A percentile compares a stretch with the other conserved stretches of the same genome.
phyloP scores from a whole-genome alignment of 139 green algal genomes.

The Eudorina sp. region DNA sequence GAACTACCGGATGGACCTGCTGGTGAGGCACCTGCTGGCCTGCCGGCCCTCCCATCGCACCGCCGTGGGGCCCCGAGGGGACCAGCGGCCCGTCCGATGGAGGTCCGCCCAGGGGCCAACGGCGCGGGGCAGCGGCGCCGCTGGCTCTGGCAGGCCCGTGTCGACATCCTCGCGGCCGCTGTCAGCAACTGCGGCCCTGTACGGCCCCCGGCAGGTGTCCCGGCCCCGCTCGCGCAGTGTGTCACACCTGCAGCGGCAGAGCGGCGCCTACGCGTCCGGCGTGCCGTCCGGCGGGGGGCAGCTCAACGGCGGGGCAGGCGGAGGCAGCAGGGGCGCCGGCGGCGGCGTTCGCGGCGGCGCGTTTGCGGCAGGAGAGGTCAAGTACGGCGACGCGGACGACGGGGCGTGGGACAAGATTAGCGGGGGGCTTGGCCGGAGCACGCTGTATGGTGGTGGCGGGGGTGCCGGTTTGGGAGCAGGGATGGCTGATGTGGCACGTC shows the following conservation, averaged over 20 bases:
- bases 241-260: conserved; percentile 1
- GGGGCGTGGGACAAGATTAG: background rate
- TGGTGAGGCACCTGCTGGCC: conserved; percentile 35
- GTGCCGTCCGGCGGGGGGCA: background rate
- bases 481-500: too few relatives aligned
- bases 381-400: background rate
- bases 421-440: background rate
- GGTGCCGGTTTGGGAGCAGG: background rate
- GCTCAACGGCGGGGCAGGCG: background rate
- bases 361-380: background rate
- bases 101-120: background rate
- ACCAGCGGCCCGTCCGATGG: background rate
- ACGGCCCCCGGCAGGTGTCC: background rate
- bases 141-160: background rate
- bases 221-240: conserved; percentile 8
- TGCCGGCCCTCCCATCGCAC: conserved; percentile 39
- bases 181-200: background rate
- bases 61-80: too few relatives aligned
- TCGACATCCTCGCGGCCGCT: too few relatives aligned
- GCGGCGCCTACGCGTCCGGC: background rate
- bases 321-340: background rate
- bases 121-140: background rate
- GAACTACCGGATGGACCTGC: conserved; percentile 44
- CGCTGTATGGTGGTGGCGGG: background rate
- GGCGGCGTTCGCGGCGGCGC: too few relatives aligned